Evolutionary conservation across 768 basidiomycete genomes (phyloP), one percentile per base, ranked within the genome.

Genomic region (Imleria badia): DNA sequence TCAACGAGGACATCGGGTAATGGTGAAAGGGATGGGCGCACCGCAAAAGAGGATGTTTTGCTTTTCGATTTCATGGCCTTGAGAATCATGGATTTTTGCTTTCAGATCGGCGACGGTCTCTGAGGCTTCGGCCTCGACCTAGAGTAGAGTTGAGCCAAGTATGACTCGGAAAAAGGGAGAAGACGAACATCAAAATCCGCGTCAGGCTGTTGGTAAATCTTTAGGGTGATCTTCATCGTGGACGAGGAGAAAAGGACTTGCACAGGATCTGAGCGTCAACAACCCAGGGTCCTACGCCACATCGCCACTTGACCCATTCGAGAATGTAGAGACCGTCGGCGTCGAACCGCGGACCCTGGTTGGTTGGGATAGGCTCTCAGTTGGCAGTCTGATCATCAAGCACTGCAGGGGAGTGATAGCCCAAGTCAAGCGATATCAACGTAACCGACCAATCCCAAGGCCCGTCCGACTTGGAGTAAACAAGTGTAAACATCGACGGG

Each of bases 81-180:
- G 34, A 8, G 42, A 33, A 0, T 26, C 48, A 15, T 34, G 26
- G 36, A 55, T 34, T 36, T 55, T 55, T 33, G 22, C 22, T 35
- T 55, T 55, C 48, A 55, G 48, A 39, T 39, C 36, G 22, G n/a
- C 48, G 29, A 55, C 36, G 35, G 54, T 55, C 8, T 55, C 48
- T 34, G 54, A 49, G 8, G 48, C 19, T n/a, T 55, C 48, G 13
- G 48, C 48, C 9, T 55, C 54, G 30, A 55, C 19, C 54, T 55
- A 33, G 17, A 11, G 3, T n/a, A 44, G 22, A 11, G 20, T 39
- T 39, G n/a, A 39, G 30, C 8, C 17, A 39, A 39, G 35, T 10
- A 39, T 17, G 10, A 13, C 36, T 15, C 17, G 20, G n/a, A 31
- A 17, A 36, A 34, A 23, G n/a, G 12, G 30, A 23, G 10, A 33